Conservation (phyloP, 208 protist species). For the Crithidia fasciculata region DNA sequence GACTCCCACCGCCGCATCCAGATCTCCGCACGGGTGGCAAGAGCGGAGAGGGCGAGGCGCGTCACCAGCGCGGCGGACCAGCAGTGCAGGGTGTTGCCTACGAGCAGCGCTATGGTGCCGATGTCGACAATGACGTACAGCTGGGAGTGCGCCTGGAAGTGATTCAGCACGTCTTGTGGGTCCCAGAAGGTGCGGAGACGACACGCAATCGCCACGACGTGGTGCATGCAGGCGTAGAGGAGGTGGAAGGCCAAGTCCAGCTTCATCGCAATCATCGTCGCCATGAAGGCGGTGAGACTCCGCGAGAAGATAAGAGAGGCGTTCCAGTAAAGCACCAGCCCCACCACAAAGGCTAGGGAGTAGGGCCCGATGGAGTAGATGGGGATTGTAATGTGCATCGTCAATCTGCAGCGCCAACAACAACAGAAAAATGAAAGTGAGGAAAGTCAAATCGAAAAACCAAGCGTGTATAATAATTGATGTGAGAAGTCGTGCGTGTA, state of each 20-base stretch:
- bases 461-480: too few relatives aligned
- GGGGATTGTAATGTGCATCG: constrained; percentile 10
- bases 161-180: constrained; percentile 15
- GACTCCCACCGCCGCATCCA: constrained; percentile 40
- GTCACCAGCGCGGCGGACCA: constrained; percentile 39
- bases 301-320: constrained; percentile 38
- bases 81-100: constrained; percentile 35
- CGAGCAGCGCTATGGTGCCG: constrained; percentile 27
- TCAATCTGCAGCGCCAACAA: background rate
- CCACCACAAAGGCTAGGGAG: constrained; percentile 6
- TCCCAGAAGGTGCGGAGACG: constrained; percentile 17
- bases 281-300: constrained; percentile 27
- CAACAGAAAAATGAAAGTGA: background rate
- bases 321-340: constrained; percentile 66
- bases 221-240: constrained; percentile 24
- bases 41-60: constrained; percentile 36
- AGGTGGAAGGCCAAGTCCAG: constrained; percentile 26
- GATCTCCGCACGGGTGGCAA: constrained; percentile 27
- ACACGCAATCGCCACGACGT: constrained; percentile 4
- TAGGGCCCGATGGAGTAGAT: constrained; percentile 26
- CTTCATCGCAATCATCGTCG: constrained; percentile 29
- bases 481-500: too few relatives aligned
- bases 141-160: constrained; percentile 28
- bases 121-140: constrained; percentile 26
- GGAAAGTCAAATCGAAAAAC: background rate